Percentiles rank a stretch among this genome's conserved stretches.
Conservation (phyloP, 768 basidiomycete genomes). For the Pleurotus sapidus region DNA sequence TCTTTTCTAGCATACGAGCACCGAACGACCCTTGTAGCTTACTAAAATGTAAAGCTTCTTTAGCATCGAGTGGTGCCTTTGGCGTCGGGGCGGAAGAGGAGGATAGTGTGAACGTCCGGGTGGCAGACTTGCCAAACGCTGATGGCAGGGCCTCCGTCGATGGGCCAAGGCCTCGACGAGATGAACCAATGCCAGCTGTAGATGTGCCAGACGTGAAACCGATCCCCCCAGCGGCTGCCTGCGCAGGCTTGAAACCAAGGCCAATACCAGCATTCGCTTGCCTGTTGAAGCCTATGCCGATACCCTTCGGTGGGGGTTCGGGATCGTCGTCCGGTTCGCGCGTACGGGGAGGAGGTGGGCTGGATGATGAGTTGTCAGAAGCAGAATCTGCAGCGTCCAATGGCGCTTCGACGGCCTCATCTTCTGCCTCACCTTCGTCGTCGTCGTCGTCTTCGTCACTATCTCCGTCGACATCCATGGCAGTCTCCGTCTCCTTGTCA, state of each 20-base stretch:
- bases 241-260: conserved; percentile 4
- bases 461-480: conserved; percentile 26
- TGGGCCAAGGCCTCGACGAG: conserved; percentile 14
- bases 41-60: conserved; percentile 79
- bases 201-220: conserved; percentile 24
- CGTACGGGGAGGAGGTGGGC: conserved; percentile 52
- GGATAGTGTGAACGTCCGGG: conserved; percentile 48
- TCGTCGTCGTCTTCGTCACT: conserved; percentile 27
- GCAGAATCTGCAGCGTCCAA: conserved; percentile 32
- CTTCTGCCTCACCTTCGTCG: conserved; percentile 32
- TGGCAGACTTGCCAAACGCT: conserved; percentile 31
- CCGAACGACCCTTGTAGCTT: conserved; percentile 78
- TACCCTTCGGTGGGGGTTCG: conserved; percentile 31
- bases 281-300: conserved; percentile 42
- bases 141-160: conserved; percentile 33
- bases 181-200: conserved; percentile 13
- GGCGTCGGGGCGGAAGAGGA: conserved; percentile 44
- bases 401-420: conserved; percentile 32
- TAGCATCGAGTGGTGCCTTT: conserved; percentile 50
- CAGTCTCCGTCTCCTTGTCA: conserved; percentile 30
- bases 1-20: conserved; percentile 88
- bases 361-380: conserved; percentile 49
- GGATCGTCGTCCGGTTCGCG: conserved; percentile 49
- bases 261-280: neutral
- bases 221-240: conserved; percentile 6